These are phyloP conservation scores for Agaricus sinodeliciosus DNA, from an alignment of 768 basidiomycete species.

Conservation along the genomic window DNA sequence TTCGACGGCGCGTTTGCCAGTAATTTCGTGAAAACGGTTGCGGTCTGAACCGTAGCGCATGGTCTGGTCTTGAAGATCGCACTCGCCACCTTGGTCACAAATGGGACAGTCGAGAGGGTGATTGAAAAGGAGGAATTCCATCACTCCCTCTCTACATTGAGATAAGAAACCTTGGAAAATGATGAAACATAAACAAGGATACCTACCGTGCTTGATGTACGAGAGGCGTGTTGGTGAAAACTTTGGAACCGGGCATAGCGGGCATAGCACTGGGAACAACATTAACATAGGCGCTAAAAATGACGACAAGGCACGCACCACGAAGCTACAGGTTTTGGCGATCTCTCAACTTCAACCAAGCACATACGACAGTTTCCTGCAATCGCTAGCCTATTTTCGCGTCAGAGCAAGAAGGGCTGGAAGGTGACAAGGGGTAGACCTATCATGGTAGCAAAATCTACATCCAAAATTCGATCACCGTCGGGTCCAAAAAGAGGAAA, in stretches of 20 bases:
- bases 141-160: slow-evolving; percentile 79
- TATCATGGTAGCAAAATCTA: slow-evolving; percentile 85
- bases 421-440: slow-evolving; percentile 31
- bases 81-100: slow-evolving; percentile 98
- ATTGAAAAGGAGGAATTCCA: slow-evolving; percentile 97
- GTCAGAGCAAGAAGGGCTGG: neutral
- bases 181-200: neutral
- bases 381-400: slow-evolving; percentile 70
- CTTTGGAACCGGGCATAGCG: slow-evolving; percentile 90
- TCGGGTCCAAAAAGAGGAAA: slow-evolving; percentile 4
- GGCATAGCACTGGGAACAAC: slow-evolving; percentile 75
- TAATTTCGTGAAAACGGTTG: slow-evolving; percentile 95
- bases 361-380: slow-evolving; percentile 99
- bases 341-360: slow-evolving; percentile 93
- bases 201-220: slow-evolving; percentile 79
- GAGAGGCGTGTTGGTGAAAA: slow-evolving; percentile 88
- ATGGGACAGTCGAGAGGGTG: slow-evolving; percentile 98
- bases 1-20: slow-evolving; percentile 96
- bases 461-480: slow-evolving; percentile 13
- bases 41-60: slow-evolving; percentile 99
- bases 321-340: slow-evolving; percentile 92
- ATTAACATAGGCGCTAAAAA: neutral
- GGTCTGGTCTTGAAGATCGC: slow-evolving; percentile 97
- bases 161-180: slow-evolving; percentile 14
- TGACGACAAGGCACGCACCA: slow-evolving; percentile 42